These are phyloP conservation scores for Botrytis aclada DNA, from an alignment of 2,329 filamentous ascomycete genomes.

Conservation along the genomic window DNA sequence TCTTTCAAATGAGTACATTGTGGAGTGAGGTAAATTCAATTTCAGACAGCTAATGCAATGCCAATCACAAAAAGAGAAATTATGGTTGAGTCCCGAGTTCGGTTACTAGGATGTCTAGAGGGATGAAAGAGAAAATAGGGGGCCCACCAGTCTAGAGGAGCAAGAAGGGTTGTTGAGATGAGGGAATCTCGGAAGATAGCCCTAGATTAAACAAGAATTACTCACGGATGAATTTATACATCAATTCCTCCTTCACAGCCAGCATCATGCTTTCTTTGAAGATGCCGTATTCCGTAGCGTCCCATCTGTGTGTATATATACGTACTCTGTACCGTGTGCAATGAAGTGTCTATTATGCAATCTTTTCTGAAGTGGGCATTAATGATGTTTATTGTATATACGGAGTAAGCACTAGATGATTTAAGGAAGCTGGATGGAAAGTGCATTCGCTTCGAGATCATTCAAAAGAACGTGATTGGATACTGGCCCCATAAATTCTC, in stretches of 20 bases:
- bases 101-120: neutral
- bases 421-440: slow-evolving; percentile 1
- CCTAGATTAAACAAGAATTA: neutral
- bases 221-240: neutral
- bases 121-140: slow-evolving; percentile 3
- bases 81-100: slow-evolving; percentile 12
- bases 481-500: neutral
- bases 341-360: neutral
- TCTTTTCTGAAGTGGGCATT: neutral
- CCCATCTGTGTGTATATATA: neutral
- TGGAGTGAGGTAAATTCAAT: neutral
- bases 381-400: neutral
- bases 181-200: neutral
- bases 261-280: neutral
- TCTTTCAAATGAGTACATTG: neutral
- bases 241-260: neutral
- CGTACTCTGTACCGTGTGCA: neutral
- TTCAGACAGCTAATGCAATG: slow-evolving; percentile 10
- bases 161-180: neutral
- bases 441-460: neutral
- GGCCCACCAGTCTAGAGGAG: neutral
- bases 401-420: slow-evolving; percentile 4
- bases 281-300: slow-evolving; percentile 2
- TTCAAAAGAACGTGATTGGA: neutral
- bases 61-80: slow-evolving; percentile 7